Base-by-base conservation (phyloP, 2,329 filamentous ascomycete genomes). In the Alternaria sp. region DNA sequence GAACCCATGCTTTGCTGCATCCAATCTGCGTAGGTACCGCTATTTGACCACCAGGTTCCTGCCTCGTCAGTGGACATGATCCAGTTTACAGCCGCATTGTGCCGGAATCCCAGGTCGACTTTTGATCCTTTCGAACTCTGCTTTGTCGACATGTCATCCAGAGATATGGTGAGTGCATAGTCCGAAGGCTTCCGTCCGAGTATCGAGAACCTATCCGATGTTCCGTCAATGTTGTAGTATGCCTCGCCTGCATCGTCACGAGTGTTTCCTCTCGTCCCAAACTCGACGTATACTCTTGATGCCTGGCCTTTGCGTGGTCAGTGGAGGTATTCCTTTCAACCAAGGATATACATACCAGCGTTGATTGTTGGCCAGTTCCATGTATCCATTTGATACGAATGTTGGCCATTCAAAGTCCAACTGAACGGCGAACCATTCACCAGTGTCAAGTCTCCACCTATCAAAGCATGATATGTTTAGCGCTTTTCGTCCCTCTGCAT, bases 381-480 rank as follows among this genome's bases (percentile, higher is more conserved):
- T 2, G 70, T 67, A 45, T 76, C 73, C 79, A 82, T 81, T 57
- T 81, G 77, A 62, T 81, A 80, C 3, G 76, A 74, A 32, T 72
- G 68, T 36, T 74, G 70, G 23, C 69, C 61, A 30, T 58, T 72
- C 52, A 78, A 57, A 12, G 62, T 73, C 78, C 77, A 82, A 52
- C 78, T 74, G 44, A 79, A 77, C 3, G 80, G 78, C n/a, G 78
- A 80, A 19, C 79, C 80, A 69, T 82, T 82, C 51, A 82, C 69
- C 23, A 82, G 58, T 12, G 79, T 78, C 47, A 82, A 67, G 28
- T 68, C 76, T 59, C 80, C 79, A 47, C 76, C 78, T 75, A 49
- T 50, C 19, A 5, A 45, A n/a, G 28, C 3, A 30, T 21, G 6
- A 40, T 53, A 17, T 61, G 57, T 36, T 45, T 43, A n/a, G 13